A percentile compares a stretch with the other conserved stretches of the same genome.
phyloP scores from a whole-genome alignment of 108 stramenopile species.

The Cyclotella kingstonii region DNA sequence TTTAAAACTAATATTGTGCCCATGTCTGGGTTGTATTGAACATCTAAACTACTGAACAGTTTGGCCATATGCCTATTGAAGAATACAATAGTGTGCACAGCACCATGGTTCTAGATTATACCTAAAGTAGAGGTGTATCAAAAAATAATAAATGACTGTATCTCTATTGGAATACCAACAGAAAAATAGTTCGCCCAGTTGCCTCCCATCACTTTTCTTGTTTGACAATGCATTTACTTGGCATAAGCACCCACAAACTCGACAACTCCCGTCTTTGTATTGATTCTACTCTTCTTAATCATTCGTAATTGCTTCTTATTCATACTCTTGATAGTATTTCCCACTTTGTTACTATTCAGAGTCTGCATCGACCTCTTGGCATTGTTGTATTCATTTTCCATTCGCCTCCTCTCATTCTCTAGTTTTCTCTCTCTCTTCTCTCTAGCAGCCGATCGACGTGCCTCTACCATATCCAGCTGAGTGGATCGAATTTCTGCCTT shows the following conservation, averaged over 20 bases:
- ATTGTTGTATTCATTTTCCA: slow-evolving; percentile 80
- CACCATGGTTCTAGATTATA: no score
- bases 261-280: slow-evolving; percentile 89
- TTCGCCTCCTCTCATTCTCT: slow-evolving; percentile 75
- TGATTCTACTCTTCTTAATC: slow-evolving; percentile 94
- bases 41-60: no score
- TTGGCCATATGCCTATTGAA: no score
- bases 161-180: no score
- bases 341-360: slow-evolving; percentile 62
- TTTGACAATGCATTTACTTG: slow-evolving; percentile 43
- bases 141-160: no score
- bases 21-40: no score
- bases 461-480: slow-evolving; percentile 64
- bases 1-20: no score
- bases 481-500: slow-evolving; percentile 47
- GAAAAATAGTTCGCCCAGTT: no score
- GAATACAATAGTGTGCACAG: no score
- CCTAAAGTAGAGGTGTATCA: no score
- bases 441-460: slow-evolving; percentile 38
- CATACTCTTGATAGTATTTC: slow-evolving; percentile 87
- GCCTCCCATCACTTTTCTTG: not conserved
- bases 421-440: slow-evolving; percentile 70
- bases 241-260: slow-evolving; percentile 86
- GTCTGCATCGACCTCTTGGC: slow-evolving; percentile 57
- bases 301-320: slow-evolving; percentile 94